Percentiles rank a stretch among this genome's conserved stretches.
These are phyloP conservation scores for Sarocladium strictum DNA, from an alignment of 2,329 filamentous ascomycete species.

Conservation along the genomic window DNA sequence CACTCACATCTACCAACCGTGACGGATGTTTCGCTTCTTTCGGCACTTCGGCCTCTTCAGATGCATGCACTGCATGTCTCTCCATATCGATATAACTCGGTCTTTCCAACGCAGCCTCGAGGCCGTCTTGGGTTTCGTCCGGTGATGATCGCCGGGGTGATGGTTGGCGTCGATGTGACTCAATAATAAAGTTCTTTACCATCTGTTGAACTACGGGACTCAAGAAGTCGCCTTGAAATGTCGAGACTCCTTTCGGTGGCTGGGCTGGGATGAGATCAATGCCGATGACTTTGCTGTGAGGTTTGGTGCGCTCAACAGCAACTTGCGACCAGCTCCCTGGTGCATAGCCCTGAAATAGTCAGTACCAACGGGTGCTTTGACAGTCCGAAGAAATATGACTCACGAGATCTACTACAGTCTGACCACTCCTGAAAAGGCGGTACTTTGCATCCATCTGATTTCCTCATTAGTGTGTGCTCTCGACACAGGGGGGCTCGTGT, in stretches of 20 bases:
- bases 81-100: constrained; percentile 3
- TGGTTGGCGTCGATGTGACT: constrained; percentile 35
- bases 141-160: constrained; percentile 11
- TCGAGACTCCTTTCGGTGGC: constrained; percentile 85
- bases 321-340: constrained; percentile 74
- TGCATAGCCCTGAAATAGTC: constrained; percentile 59
- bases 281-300: constrained; percentile 74
- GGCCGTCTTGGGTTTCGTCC: constrained; percentile 12
- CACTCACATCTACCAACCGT: constrained; percentile 58
- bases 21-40: constrained; percentile 20
- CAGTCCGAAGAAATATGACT: too few relatives aligned
- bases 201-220: constrained; percentile 66
- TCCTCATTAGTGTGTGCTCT: too few relatives aligned
- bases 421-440: constrained; percentile 68
- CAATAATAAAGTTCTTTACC: constrained; percentile 68
- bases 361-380: too few relatives aligned
- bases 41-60: constrained; percentile 17
- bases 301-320: constrained; percentile 70
- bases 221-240: constrained; percentile 92
- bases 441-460: constrained; percentile 82
- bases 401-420: constrained; percentile 88
- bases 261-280: constrained; percentile 92
- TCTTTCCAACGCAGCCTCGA: constrained; percentile 49
- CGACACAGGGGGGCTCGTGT: too few relatives aligned
- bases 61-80: constrained; percentile 18